Conservation (phyloP, 2,329 filamentous ascomycete genomes). For the Trichoderma endophyticum region DNA sequence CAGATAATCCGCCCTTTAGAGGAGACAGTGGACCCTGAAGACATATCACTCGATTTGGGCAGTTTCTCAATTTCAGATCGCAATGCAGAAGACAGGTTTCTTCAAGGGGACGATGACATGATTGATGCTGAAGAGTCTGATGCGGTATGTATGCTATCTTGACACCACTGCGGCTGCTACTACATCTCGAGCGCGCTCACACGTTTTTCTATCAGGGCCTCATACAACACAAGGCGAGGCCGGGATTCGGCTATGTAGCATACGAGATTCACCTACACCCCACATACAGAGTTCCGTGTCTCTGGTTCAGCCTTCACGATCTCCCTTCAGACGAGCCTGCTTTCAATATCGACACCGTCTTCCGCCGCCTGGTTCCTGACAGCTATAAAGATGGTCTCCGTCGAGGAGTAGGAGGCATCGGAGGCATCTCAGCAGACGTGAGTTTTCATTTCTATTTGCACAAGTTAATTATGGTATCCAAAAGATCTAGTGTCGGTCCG, state of each 20-base stretch:
- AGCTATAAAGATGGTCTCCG: slow-evolving; percentile 58
- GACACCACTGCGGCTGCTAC: not conserved
- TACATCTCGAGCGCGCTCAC: slow-evolving; percentile 20
- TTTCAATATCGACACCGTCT: slow-evolving; percentile 66
- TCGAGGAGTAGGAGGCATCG: slow-evolving; percentile 60
- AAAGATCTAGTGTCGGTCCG: slow-evolving; percentile 22
- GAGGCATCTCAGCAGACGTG: slow-evolving; percentile 74
- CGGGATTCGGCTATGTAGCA: slow-evolving; percentile 49
- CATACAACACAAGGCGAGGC: slow-evolving; percentile 32
- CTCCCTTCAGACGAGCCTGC: slow-evolving; percentile 53
- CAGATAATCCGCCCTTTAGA: slow-evolving; percentile 56
- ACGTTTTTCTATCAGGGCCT: slow-evolving; percentile 37
- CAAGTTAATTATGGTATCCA: slow-evolving; percentile 30
- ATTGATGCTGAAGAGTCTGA: slow-evolving; percentile 51
- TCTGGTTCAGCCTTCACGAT: slow-evolving; percentile 69
- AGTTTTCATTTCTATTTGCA: slow-evolving; percentile 40
- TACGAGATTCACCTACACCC: slow-evolving; percentile 75
- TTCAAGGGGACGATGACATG: slow-evolving; percentile 44
- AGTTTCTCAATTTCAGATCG: slow-evolving; percentile 43
- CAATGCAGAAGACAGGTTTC: slow-evolving; percentile 21
- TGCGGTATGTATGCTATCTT: slow-evolving; percentile 43
- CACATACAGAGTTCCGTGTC: slow-evolving; percentile 69
- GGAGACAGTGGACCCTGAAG: slow-evolving; percentile 40
- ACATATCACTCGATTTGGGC: slow-evolving; percentile 46
- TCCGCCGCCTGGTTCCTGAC: slow-evolving; percentile 66